These are phyloP conservation scores for Pseudogymnoascus sp. DNA, from an alignment of 2,329 filamentous ascomycete species.

Conservation along the genomic window DNA sequence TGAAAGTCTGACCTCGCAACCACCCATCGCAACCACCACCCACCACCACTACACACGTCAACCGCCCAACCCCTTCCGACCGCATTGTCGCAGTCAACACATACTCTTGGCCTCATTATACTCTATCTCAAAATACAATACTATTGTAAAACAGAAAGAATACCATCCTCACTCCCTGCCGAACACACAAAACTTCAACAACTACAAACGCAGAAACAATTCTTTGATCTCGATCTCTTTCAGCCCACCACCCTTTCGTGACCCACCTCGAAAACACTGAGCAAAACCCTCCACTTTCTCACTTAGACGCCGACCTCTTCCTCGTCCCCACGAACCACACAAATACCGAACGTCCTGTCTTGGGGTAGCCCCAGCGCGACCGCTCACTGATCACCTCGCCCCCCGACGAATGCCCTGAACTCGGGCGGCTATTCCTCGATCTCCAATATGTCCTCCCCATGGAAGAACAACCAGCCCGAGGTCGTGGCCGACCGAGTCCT, in stretches of 20 bases:
- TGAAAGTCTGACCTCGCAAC: slow-evolving; percentile 3
- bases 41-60: neutral
- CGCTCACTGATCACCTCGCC: neutral
- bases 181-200: neutral
- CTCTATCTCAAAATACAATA: slow-evolving; percentile 40
- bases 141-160: neutral
- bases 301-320: slow-evolving; percentile 21
- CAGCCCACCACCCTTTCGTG: neutral
- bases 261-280: slow-evolving; percentile 6
- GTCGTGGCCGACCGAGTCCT: slow-evolving; percentile 63
- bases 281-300: slow-evolving; percentile 27
- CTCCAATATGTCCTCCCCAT: slow-evolving; percentile 50
- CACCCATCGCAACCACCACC: neutral
- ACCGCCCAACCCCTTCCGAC: slow-evolving; percentile 8
- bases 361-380: neutral
- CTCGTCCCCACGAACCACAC: slow-evolving; percentile 4
- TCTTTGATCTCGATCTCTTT: neutral
- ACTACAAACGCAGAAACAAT: neutral
- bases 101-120: slow-evolving; percentile 18
- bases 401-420: neutral
- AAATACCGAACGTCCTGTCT: neutral
- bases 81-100: slow-evolving; percentile 29
- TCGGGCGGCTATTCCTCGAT: slow-evolving; percentile 13
- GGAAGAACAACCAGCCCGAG: slow-evolving; percentile 55
- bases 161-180: neutral